Conservation (phyloP, 352 stramenopile species). For the Pythium vanterpoolii region DNA sequence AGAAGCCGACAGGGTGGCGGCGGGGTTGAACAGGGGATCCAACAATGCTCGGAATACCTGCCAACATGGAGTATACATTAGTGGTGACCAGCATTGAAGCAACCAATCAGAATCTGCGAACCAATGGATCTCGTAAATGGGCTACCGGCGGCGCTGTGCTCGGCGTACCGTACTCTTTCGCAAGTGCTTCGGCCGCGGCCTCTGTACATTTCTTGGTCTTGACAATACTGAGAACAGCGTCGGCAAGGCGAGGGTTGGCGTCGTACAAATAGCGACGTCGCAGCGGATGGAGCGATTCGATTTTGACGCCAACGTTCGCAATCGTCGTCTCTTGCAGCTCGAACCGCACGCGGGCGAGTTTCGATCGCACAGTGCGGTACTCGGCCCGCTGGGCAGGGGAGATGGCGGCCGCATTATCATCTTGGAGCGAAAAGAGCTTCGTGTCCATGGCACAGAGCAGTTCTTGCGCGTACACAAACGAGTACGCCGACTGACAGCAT, state of each 20-base stretch:
- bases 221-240: slow-evolving; percentile 72
- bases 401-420: slow-evolving; percentile 24
- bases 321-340: slow-evolving; percentile 74
- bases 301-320: slow-evolving; percentile 59
- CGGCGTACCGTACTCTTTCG: slow-evolving; percentile 56
- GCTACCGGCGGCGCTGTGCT: slow-evolving; percentile 55
- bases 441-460: slow-evolving; percentile 69
- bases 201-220: slow-evolving; percentile 76
- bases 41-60: slow-evolving; percentile 79
- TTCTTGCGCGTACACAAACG: slow-evolving; percentile 78
- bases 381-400: slow-evolving; percentile 33
- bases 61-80: background rate
- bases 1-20: slow-evolving; percentile 45
- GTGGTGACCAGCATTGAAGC: background rate
- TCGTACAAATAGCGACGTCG: slow-evolving; percentile 61
- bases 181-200: slow-evolving; percentile 48
- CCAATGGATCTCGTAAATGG: slow-evolving; percentile 69
- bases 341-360: slow-evolving; percentile 66
- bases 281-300: slow-evolving; percentile 73
- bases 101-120: slow-evolving; percentile 24
- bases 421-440: slow-evolving; percentile 59
- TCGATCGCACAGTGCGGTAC: slow-evolving; percentile 61
- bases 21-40: slow-evolving; percentile 81
- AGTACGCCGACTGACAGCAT: slow-evolving; percentile 83
- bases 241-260: slow-evolving; percentile 50